A percentile compares a stretch with the other conserved stretches of the same genome.
Conservation (phyloP, 2,329 filamentous ascomycete species). For the Penicillium expansum region DNA sequence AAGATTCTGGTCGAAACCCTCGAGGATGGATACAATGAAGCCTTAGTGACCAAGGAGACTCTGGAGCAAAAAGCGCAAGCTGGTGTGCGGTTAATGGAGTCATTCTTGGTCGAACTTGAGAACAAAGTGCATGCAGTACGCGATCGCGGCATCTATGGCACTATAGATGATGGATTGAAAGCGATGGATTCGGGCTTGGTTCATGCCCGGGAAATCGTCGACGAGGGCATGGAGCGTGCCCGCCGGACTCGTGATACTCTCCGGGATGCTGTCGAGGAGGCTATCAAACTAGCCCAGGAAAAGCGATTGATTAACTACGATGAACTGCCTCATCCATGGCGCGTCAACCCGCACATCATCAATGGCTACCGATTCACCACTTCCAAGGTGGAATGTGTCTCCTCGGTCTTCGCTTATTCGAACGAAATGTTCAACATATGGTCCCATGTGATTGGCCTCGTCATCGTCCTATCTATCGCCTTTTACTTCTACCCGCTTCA, state of each 20-base stretch:
- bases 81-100: constrained; percentile 81
- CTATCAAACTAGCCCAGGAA: constrained; percentile 71
- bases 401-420: constrained; percentile 76
- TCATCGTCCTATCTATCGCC: constrained; percentile 81
- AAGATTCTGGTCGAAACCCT: constrained; percentile 90
- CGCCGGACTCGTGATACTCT: constrained; percentile 76
- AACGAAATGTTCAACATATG: constrained; percentile 98
- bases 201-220: constrained; percentile 71
- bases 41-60: constrained; percentile 77
- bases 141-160: constrained; percentile 71
- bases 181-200: constrained; percentile 77
- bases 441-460: constrained; percentile 87
- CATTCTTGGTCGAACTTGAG: constrained; percentile 82
- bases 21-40: constrained; percentile 82
- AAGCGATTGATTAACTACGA: constrained; percentile 83
- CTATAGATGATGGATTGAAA: constrained; percentile 75
- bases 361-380: constrained; percentile 92
- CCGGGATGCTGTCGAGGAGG: constrained; percentile 78
- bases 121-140: constrained; percentile 73
- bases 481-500: constrained; percentile 95
- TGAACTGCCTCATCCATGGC: constrained; percentile 87
- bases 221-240: constrained; percentile 80
- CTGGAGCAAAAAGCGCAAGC: constrained; percentile 89
- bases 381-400: constrained; percentile 83
- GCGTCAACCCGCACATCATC: constrained; percentile 89